Evolutionary conservation across 2,329 filamentous ascomycete genomes (phyloP).

Genomic region (Fusarium pilosicola): DNA sequence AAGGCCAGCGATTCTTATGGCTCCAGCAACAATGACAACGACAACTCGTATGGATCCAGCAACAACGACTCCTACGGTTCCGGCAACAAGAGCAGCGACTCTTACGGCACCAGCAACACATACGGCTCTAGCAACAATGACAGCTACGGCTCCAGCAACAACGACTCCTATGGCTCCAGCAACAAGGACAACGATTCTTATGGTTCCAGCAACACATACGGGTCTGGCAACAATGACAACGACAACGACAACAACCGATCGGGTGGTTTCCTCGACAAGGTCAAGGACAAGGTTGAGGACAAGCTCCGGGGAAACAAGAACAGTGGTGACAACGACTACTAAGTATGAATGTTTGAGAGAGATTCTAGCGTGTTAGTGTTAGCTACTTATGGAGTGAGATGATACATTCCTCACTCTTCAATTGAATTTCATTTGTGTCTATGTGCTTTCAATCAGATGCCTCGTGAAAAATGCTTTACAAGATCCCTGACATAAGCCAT

Average conservation of each 20-base stretch:
- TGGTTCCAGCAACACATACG: constrained; percentile 14
- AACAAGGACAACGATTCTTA: constrained; percentile 3
- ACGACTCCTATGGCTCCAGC: neutral
- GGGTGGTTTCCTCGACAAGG: constrained; percentile 64
- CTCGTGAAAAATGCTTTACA: neutral
- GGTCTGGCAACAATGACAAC: constrained; percentile 1
- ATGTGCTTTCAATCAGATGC: no score
- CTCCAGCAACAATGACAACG: neutral
- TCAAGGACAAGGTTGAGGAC: constrained; percentile 67
- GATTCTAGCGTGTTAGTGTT: constrained; percentile 10
- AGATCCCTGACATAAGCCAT: no score
- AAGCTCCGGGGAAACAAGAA: constrained; percentile 57
- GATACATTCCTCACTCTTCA: constrained; percentile 7
- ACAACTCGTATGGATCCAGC: constrained; percentile 1
- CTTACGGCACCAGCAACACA: constrained; percentile 6
- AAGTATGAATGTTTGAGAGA: neutral
- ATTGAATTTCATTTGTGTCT: constrained; percentile 4
- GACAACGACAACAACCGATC: constrained; percentile 28
- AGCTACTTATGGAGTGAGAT: neutral
- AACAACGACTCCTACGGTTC: neutral
- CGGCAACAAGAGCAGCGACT: neutral
- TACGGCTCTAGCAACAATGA: constrained; percentile 10
- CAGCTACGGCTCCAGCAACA: neutral
- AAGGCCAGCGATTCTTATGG: neutral
- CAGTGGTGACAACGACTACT: constrained; percentile 39